A percentile compares a stretch with the other conserved stretches of the same genome.
Conservation (phyloP, 2,329 filamentous ascomycete genomes). For the Pseudofabraea citricarpa region DNA sequence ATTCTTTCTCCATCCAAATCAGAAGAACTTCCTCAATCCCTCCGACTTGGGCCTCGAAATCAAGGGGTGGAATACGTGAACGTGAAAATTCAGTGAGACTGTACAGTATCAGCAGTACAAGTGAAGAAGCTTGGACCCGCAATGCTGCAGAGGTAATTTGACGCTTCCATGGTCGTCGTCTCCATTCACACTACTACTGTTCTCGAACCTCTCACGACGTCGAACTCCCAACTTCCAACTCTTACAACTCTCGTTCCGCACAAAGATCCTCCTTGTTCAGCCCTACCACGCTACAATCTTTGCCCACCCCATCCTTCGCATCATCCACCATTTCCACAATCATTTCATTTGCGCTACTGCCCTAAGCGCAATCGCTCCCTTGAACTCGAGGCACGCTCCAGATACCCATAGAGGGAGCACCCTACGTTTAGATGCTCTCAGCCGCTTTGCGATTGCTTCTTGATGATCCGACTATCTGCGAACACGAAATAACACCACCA, state of each 20-base stretch:
- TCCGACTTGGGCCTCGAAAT: no score
- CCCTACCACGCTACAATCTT: not conserved
- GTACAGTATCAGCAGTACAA: not conserved
- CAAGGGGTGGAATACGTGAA: slow-evolving; percentile 1
- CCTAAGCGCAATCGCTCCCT: not conserved
- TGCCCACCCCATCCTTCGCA: not conserved
- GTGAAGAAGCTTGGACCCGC: slow-evolving; percentile 3
- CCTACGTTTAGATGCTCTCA: not conserved
- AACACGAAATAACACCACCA: no score
- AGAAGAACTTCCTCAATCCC: no score
- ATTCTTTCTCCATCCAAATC: not conserved
- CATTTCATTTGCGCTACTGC: not conserved
- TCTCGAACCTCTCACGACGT: no score
- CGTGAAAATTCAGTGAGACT: not conserved
- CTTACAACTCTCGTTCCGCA: not conserved
- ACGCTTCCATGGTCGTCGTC: not conserved
- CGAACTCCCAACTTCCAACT: not conserved
- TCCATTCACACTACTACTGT: not conserved
- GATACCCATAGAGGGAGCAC: no score
- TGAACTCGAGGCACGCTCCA: not conserved
- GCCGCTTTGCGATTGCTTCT: not conserved
- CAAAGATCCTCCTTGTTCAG: not conserved
- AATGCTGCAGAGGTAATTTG: not conserved
- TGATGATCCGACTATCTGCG: not conserved
- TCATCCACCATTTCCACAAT: not conserved